phyloP scores from a whole-genome alignment of 2,329 filamentous ascomycete species.

The Penicillium sp. region DNA sequence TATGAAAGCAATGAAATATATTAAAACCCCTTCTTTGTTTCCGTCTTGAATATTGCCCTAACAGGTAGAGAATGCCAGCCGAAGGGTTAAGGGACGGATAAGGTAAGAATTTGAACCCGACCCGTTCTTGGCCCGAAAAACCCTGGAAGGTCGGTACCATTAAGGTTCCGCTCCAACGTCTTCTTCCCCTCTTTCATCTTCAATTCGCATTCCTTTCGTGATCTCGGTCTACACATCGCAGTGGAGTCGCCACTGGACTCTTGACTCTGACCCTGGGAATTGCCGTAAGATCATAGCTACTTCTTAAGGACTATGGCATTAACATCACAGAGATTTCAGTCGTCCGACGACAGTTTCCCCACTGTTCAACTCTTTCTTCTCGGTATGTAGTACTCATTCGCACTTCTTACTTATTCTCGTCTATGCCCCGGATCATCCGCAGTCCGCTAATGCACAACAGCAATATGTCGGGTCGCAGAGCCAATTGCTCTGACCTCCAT shows the following conservation, averaged over 20 bases:
- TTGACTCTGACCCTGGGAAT: constrained; percentile 20
- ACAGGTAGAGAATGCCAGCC: neutral
- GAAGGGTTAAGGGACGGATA: neutral
- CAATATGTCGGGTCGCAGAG: constrained; percentile 88
- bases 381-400: constrained; percentile 57
- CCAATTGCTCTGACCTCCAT: constrained; percentile 92
- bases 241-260: constrained; percentile 3
- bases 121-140: constrained; percentile 4
- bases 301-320: constrained; percentile 59
- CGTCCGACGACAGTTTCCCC: constrained; percentile 72
- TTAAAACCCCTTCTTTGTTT: neutral
- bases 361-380: constrained; percentile 80
- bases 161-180: neutral
- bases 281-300: constrained; percentile 55
- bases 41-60: neutral
- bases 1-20: neutral
- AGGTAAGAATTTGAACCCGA: constrained; percentile 1
- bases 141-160: constrained; percentile 6
- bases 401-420: neutral
- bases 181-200: constrained; percentile 1
- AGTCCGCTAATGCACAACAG: constrained; percentile 47
- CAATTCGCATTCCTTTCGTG: neutral
- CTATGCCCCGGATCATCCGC: neutral
- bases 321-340: constrained; percentile 58
- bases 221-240: neutral